Evolutionary conservation across 2,329 filamentous ascomycete species (phyloP).

Genomic region (Fusarium sp.): DNA sequence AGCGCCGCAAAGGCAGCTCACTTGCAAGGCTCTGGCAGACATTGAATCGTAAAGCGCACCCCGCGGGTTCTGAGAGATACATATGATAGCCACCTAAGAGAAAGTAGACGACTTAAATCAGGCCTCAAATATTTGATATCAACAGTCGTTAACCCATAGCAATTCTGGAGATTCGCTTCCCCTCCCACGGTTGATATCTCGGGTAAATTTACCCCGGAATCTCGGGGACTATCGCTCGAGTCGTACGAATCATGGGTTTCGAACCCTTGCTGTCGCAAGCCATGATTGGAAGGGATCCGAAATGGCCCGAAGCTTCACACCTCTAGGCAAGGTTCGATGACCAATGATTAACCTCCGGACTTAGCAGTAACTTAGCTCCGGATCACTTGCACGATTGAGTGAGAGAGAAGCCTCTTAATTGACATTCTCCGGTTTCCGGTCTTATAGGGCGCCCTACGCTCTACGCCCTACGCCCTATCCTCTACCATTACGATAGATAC

Average conservation of each 20-base stretch:
- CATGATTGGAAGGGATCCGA: not conserved
- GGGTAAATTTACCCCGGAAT: not conserved
- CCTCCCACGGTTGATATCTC: not conserved
- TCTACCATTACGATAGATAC: not conserved
- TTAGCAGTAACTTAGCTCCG: not conserved
- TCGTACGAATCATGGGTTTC: not conserved
- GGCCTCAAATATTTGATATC: not conserved
- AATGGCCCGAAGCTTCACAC: not conserved
- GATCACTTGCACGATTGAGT: no score
- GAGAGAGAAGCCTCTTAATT: not conserved
- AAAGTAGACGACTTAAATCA: not conserved
- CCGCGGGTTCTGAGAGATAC: not conserved
- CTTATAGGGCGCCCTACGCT: not conserved
- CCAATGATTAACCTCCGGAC: not conserved
- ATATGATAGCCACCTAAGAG: not conserved
- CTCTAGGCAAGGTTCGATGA: not conserved
- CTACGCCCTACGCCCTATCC: not conserved
- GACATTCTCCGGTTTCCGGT: not conserved
- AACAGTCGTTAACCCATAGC: not conserved
- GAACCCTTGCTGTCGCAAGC: not conserved
- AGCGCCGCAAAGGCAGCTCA: not conserved
- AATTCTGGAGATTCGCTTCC: not conserved
- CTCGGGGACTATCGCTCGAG: not conserved
- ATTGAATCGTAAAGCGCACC: not conserved
- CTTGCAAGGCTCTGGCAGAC: not conserved